Conservation (phyloP, 495 filamentous ascomycete genomes). For the Penicillium flavigenum region DNA sequence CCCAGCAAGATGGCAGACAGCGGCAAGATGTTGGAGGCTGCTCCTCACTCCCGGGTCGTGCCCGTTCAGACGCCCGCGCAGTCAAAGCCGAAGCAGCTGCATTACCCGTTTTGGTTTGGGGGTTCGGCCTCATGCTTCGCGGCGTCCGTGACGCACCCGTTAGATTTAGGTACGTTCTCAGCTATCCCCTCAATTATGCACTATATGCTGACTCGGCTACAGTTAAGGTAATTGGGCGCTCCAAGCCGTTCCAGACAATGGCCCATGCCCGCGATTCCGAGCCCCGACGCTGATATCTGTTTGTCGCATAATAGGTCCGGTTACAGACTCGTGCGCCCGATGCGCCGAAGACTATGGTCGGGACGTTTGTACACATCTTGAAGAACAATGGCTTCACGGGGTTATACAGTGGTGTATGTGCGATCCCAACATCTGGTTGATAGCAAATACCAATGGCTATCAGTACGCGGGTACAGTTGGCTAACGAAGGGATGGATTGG, state of each 20-base stretch:
- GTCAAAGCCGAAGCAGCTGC: conserved; percentile 43
- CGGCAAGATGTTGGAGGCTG: conserved; percentile 35
- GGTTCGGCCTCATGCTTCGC: conserved; percentile 89
- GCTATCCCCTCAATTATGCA: neutral
- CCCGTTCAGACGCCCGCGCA: conserved; percentile 28
- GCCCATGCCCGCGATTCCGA: conserved; percentile 6
- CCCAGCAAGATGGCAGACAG: conserved; percentile 42
- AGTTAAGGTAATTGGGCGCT: conserved; percentile 51
- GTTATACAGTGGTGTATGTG: conserved; percentile 74
- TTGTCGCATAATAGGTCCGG: conserved; percentile 61
- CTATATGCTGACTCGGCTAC: conserved; percentile 20
- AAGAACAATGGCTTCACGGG: conserved; percentile 66
- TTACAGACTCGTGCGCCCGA: conserved; percentile 75
- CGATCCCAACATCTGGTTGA: neutral
- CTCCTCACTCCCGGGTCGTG: conserved; percentile 29
- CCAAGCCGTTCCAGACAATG: conserved; percentile 13
- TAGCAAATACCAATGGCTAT: neutral
- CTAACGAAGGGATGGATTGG: conserved; percentile 17
- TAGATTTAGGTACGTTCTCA: conserved; percentile 60
- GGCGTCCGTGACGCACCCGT: conserved; percentile 83
- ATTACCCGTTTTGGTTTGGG: conserved; percentile 92
- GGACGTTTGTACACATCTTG: conserved; percentile 76
- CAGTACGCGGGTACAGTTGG: neutral
- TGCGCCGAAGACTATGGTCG: conserved; percentile 70
- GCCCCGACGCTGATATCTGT: conserved; percentile 16